Evolutionary conservation across 78 protist genomes (phyloP).

Genomic region (Guillardia theta): DNA sequence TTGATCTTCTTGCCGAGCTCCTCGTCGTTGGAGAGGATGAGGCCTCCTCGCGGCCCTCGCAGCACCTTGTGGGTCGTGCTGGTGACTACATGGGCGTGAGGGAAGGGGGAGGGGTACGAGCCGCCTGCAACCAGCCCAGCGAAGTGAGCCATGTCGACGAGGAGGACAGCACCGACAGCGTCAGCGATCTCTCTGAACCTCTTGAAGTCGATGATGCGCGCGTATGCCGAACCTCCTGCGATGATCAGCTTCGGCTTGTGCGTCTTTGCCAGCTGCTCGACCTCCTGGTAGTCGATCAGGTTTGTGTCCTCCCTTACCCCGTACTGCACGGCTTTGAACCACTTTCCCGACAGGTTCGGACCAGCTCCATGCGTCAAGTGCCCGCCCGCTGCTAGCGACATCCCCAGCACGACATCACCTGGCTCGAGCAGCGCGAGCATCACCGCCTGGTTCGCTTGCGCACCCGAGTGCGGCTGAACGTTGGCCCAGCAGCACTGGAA

Average conservation of each 20-base stretch:
- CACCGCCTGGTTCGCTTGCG: slow-evolving; percentile 14
- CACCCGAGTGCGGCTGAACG: slow-evolving; percentile 31
- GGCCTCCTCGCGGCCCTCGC: slow-evolving; percentile 67
- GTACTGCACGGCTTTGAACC: slow-evolving; percentile 18
- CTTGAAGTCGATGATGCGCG: slow-evolving; percentile 73
- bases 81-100: slow-evolving; percentile 77
- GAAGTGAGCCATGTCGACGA: slow-evolving; percentile 89
- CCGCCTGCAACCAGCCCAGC: slow-evolving; percentile 77
- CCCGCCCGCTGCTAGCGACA: neutral
- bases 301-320: slow-evolving; percentile 58
- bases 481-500: slow-evolving; percentile 5
- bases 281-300: slow-evolving; percentile 75
- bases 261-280: slow-evolving; percentile 42
- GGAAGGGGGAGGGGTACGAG: slow-evolving; percentile 56
- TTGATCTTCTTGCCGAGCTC: slow-evolving; percentile 57
- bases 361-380: neutral
- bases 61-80: slow-evolving; percentile 91
- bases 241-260: slow-evolving; percentile 78
- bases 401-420: neutral
- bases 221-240: slow-evolving; percentile 85
- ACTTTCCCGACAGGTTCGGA: neutral
- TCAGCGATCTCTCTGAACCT: slow-evolving; percentile 76
- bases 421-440: neutral
- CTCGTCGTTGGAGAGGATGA: slow-evolving; percentile 64
- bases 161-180: slow-evolving; percentile 62